Conservation (phyloP, 2,329 filamentous ascomycete genomes). For the Fusarium duplospermum region DNA sequence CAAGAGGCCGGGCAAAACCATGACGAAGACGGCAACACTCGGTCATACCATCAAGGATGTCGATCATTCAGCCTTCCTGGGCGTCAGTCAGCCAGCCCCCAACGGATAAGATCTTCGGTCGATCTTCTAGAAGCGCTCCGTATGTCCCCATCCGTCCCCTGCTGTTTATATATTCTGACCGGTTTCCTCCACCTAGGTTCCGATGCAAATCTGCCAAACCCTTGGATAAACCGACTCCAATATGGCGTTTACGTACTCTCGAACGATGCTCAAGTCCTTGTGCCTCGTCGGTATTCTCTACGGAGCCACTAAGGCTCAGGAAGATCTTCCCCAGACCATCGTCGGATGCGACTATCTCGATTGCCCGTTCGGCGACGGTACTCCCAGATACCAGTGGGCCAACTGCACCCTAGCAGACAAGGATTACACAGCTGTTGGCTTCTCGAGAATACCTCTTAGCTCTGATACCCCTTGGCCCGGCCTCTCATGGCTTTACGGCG, state of each 20-base stretch:
- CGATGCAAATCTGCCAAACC: too few relatives aligned
- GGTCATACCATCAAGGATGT: not conserved
- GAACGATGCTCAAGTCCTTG: not conserved
- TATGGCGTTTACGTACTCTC: not conserved
- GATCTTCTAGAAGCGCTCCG: not conserved
- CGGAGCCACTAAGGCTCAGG: not conserved
- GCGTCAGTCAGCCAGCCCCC: not conserved
- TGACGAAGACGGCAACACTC: not conserved
- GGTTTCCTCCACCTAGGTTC: not conserved
- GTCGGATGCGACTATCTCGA: slow-evolving; percentile 15
- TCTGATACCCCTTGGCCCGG: not conserved
- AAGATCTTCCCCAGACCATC: not conserved
- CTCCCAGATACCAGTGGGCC: not conserved
- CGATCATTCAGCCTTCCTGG: not conserved
- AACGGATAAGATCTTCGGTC: not conserved
- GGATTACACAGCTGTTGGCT: not conserved
- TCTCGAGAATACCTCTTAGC: slow-evolving; percentile 10
- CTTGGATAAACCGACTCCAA: not conserved
- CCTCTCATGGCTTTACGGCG: slow-evolving; percentile 19
- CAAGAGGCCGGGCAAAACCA: not conserved
- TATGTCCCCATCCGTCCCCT: not conserved
- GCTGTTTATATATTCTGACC: not conserved
- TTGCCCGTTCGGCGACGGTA: not conserved
- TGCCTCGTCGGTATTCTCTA: not conserved
- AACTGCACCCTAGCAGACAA: slow-evolving; percentile 15